Conservation (phyloP, 208 protist species). For the Balamuthia mandrillaris region DNA sequence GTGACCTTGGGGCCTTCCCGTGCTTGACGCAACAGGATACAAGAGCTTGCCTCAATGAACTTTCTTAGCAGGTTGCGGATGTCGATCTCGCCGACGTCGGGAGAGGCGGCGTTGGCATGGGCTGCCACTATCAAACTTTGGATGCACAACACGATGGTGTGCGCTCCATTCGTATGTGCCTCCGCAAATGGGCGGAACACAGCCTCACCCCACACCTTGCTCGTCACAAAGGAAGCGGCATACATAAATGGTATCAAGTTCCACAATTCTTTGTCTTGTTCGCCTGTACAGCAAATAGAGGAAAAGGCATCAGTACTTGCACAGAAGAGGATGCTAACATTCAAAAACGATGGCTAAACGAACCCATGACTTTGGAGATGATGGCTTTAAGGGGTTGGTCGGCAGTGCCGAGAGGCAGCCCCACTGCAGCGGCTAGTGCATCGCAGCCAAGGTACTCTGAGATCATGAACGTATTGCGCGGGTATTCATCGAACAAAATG, state of each 20-base stretch:
- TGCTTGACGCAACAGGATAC: conserved; percentile 18
- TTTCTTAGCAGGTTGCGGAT: background rate
- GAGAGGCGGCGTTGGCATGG: background rate
- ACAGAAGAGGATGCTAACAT: background rate
- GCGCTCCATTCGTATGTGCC: background rate
- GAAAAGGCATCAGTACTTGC: background rate
- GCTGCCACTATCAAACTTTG: background rate
- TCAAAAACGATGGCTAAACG: background rate
- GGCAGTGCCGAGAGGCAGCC: background rate
- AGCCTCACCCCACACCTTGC: conserved; percentile 3
- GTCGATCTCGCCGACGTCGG: background rate
- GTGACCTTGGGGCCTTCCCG: background rate
- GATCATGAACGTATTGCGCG: conserved; percentile 31
- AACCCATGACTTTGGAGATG: conserved; percentile 3
- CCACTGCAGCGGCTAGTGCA: background rate
- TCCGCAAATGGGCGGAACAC: background rate
- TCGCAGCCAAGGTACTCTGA: background rate
- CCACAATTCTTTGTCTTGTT: conserved; percentile 17
- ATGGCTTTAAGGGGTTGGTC: conserved; percentile 26
- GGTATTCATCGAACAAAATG: background rate
- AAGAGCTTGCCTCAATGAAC: conserved; percentile 8
- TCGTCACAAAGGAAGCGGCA: background rate
- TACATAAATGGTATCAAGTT: background rate
- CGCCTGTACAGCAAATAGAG: too few species aligned
- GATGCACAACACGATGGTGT: conserved; percentile 4